Evolutionary conservation across 2,329 filamentous ascomycete genomes (phyloP).

Genomic region (Fusarium sp.): DNA sequence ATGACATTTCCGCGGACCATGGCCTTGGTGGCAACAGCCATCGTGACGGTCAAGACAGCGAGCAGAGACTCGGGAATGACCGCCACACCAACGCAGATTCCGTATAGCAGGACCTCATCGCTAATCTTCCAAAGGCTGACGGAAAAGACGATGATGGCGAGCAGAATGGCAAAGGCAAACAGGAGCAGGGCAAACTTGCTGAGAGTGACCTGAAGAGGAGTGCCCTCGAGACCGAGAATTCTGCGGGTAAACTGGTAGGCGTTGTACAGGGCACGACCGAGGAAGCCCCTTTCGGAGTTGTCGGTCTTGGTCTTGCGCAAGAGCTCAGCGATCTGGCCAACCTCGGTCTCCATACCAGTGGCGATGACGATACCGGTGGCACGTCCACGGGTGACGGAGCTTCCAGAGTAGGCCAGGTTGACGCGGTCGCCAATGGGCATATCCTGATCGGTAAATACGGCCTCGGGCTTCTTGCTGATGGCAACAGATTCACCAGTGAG

Average conservation of each 20-base stretch:
- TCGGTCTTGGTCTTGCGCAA: constrained; percentile 68
- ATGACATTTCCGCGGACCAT: constrained; percentile 75
- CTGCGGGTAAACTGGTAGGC: constrained; percentile 59
- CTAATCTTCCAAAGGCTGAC: constrained; percentile 65
- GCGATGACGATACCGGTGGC: constrained; percentile 76
- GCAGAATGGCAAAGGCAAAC: constrained; percentile 76
- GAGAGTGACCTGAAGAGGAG: constrained; percentile 85
- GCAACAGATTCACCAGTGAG: constrained; percentile 80
- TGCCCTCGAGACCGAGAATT: constrained; percentile 77
- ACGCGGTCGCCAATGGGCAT: constrained; percentile 75
- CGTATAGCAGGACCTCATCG: constrained; percentile 70
- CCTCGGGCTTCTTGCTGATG: constrained; percentile 73
- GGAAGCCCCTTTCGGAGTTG: constrained; percentile 54
- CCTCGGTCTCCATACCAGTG: constrained; percentile 80
- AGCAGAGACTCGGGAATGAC: constrained; percentile 76
- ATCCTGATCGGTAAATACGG: constrained; percentile 62
- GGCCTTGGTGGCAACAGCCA: constrained; percentile 73
- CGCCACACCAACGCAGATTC: constrained; percentile 70
- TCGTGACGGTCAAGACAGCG: constrained; percentile 77
- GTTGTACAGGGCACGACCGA: constrained; percentile 57
- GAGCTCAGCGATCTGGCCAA: constrained; percentile 79
- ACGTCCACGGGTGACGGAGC: constrained; percentile 77
- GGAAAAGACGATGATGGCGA: constrained; percentile 72
- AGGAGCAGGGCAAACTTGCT: constrained; percentile 86
- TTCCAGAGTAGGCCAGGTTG: constrained; percentile 79